Evolutionary conservation across 441 rosid species (phyloP).

Genomic region (Codiaeum variegatum): DNA sequence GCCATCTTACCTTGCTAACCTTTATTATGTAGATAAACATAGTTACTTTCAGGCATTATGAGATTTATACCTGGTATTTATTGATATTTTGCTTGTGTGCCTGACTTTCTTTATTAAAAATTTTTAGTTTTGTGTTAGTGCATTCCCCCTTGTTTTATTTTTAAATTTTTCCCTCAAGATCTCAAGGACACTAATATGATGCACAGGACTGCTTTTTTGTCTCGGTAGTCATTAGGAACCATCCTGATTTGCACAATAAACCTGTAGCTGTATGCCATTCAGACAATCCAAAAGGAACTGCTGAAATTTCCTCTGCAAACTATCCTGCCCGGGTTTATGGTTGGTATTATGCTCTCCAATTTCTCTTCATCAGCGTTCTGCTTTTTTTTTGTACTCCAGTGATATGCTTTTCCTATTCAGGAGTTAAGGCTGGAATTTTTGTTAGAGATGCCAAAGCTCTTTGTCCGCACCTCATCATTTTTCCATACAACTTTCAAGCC

Average conservation of each 20-base stretch:
- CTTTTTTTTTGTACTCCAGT: constrained; percentile 16
- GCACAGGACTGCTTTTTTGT: constrained; percentile 94
- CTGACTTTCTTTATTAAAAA: not conserved
- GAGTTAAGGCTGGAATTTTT: constrained; percentile 90
- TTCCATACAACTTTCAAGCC: constrained; percentile 88
- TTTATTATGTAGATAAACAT: not conserved
- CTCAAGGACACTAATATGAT: constrained; percentile 26
- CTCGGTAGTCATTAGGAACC: constrained; percentile 75
- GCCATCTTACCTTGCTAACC: not conserved
- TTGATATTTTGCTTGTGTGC: not conserved
- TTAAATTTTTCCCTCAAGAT: constrained; percentile 15
- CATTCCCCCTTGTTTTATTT: not conserved
- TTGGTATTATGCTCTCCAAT: constrained; percentile 36
- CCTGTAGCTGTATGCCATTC: constrained; percentile 95
- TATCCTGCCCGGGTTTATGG: constrained; percentile 91
- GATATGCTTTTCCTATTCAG: constrained; percentile 29
- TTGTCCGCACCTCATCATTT: constrained; percentile 75
- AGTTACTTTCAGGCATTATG: not conserved
- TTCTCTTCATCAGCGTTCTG: constrained; percentile 15
- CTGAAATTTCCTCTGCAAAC: constrained; percentile 95
- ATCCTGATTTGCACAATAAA: constrained; percentile 61
- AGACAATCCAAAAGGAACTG: constrained; percentile 88
- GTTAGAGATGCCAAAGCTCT: constrained; percentile 86
- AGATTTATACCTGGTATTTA: not conserved
- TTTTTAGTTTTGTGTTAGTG: not conserved